These are phyloP conservation scores for Smittium culicis DNA, from an alignment of 371 early-diverging fungal species.

Conservation along the genomic window DNA sequence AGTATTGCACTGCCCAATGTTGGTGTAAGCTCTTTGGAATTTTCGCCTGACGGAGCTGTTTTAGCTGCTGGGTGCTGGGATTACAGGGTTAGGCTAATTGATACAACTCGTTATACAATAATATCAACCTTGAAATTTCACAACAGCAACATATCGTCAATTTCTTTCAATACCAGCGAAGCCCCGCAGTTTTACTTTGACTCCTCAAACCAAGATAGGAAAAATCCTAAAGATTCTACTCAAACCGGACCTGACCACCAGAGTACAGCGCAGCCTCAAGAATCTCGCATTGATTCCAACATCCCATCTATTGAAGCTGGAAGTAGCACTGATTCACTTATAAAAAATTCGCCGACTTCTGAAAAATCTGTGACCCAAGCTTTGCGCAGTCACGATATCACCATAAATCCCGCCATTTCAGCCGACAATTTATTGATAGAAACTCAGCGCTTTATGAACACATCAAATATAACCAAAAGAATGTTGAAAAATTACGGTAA, in stretches of 20 bases:
- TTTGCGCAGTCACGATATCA: too few species aligned
- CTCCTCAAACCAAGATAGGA: neutral
- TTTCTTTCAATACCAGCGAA: constrained; percentile 4
- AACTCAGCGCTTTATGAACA: too few species aligned
- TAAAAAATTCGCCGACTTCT: too few species aligned
- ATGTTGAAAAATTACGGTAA: neutral
- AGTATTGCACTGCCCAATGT: neutral
- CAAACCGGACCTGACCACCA: neutral
- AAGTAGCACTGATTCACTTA: too few species aligned
- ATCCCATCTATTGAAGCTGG: too few species aligned
- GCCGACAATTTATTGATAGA: too few species aligned
- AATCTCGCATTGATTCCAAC: too few species aligned
- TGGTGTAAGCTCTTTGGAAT: neutral
- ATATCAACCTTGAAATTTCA: neutral
- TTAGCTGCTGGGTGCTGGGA: constrained; percentile 9
- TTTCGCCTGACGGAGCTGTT: neutral
- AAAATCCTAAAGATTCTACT: neutral
- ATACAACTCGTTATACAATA: neutral
- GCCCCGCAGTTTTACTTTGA: neutral
- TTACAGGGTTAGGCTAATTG: neutral
- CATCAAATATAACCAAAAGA: neutral
- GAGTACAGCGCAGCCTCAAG: too few species aligned
- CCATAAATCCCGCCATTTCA: too few species aligned
- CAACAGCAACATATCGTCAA: neutral
- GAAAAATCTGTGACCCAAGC: too few species aligned